Base-by-base conservation (phyloP, 2,329 filamentous ascomycete species). In the Chaetomium sp. region DNA sequence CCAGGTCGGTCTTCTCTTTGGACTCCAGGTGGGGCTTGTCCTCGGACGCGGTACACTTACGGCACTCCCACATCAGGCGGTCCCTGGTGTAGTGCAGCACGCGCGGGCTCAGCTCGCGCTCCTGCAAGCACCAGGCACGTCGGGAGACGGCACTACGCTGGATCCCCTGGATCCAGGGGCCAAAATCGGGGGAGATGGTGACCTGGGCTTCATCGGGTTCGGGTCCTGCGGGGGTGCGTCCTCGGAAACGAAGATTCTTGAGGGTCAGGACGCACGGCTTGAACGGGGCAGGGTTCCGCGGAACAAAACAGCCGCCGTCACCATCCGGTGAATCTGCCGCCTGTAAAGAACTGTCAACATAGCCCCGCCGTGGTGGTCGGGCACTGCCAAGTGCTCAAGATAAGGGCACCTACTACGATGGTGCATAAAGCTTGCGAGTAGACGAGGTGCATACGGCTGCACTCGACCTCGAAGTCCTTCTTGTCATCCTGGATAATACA, bases 1-100 rank as follows among this genome's bases (percentile, higher is more conserved):
- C 47, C 47, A 51, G 13, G 31, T 5, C 31, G 5, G 31, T 10
- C 23, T n/a, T n/a, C n/a, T n/a, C n/a, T n/a, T n/a, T n/a, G n/a
- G n/a, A n/a, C n/a, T n/a, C n/a, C n/a, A n/a, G n/a, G n/a, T 51
- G 8, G 47, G 19, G 47, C 47, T 23, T 23, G 47, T 51, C 47
- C 47, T 51, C 47, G 47, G 47, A 25, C 47, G 47, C 47, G 47
- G 47, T 51, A 13, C 47, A 51, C 47, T 51, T 8, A 21, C 47
- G 47, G 51, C 51, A 55, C 51, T 55, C 51, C 51, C 51, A 55
- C 19, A 33, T 12, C 51, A 55, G 16, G 25, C 27, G 51, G 51
- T 35, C 29, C 16, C 13, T 13, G 7, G 51, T 33, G 27, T 55
- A 55, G 51, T 55, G 51, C 25, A 55, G 27, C 27, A 16, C 23